Conservation (phyloP, 176 grass and related monocot species). For the Oryza meyeriana region DNA sequence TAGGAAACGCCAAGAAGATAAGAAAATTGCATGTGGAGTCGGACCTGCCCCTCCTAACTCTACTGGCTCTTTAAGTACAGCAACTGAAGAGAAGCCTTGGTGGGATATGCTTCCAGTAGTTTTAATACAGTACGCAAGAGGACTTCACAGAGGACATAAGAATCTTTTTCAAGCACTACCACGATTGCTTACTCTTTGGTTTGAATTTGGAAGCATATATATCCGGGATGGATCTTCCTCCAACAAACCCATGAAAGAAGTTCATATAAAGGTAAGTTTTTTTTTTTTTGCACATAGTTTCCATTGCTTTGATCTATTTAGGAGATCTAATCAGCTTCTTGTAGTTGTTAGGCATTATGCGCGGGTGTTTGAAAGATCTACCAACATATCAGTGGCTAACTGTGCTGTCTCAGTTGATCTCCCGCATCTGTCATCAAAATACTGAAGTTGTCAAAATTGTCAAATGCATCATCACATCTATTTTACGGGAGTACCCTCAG, state of each 20-base stretch:
- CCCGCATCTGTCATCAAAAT: slow-evolving; percentile 90
- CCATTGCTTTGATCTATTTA: slow-evolving; percentile 8
- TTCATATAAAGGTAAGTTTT: slow-evolving; percentile 55
- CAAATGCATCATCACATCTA: slow-evolving; percentile 62
- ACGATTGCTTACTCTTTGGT: slow-evolving; percentile 90
- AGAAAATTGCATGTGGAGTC: slow-evolving; percentile 47
- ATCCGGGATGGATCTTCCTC: slow-evolving; percentile 42
- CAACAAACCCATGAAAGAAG: slow-evolving; percentile 60
- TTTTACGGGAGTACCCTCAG: slow-evolving; percentile 89
- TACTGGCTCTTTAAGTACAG: slow-evolving; percentile 41
- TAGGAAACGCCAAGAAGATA: slow-evolving; percentile 91
- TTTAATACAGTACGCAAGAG: slow-evolving; percentile 70
- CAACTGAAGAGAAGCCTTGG: slow-evolving; percentile 73
- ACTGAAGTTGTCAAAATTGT: slow-evolving; percentile 65
- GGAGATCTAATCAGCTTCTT: slow-evolving; percentile 18
- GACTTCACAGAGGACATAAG: slow-evolving; percentile 90
- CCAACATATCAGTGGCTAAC: slow-evolving; percentile 97
- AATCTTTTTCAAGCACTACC: slow-evolving; percentile 95
- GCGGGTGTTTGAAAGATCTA: slow-evolving; percentile 82
- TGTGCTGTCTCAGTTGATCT: slow-evolving; percentile 95
- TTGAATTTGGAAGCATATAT: slow-evolving; percentile 94
- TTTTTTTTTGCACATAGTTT: slow-evolving; percentile 8
- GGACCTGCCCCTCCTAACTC: slow-evolving; percentile 37
- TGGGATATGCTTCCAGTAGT: slow-evolving; percentile 65
- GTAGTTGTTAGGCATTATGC: slow-evolving; percentile 68